A percentile compares a stretch with the other conserved stretches of the same genome.
phyloP scores from a whole-genome alignment of 2,329 filamentous ascomycete species.

The Davidsoniella eucalypti region DNA sequence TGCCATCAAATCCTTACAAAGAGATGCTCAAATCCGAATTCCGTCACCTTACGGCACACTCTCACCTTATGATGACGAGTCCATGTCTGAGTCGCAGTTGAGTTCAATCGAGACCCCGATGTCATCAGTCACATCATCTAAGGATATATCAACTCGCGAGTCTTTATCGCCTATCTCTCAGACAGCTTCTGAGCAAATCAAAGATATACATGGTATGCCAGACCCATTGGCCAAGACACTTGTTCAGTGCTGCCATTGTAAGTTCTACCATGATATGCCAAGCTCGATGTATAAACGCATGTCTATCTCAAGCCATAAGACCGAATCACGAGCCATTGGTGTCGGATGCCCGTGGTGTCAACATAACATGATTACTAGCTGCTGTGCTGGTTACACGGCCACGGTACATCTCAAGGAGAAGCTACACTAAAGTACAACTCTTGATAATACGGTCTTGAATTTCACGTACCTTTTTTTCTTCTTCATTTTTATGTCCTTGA shows the following conservation, averaged over 20 bases:
- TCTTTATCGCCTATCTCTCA: background rate
- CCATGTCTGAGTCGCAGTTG: conserved; percentile 2
- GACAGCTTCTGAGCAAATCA: background rate
- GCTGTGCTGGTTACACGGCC: conserved; percentile 53
- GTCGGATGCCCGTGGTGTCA: conserved; percentile 57
- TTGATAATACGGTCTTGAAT: no score
- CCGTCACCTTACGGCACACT: conserved; percentile 6
- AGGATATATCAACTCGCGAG: background rate
- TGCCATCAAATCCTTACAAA: background rate
- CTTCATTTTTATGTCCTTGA: no score
- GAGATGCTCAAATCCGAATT: background rate
- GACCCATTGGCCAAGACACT: conserved; percentile 44
- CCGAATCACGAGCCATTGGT: conserved; percentile 24
- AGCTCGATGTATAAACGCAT: conserved; percentile 48
- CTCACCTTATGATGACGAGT: conserved; percentile 9
- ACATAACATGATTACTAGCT: conserved; percentile 52
- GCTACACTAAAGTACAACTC: conserved; percentile 26
- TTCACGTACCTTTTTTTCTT: no score
- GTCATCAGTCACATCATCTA: conserved; percentile 1
- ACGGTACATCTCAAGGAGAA: conserved; percentile 50
- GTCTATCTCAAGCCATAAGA: conserved; percentile 28
- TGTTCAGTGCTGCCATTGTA: conserved; percentile 48
- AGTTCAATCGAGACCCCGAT: conserved; percentile 3
- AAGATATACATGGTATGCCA: conserved; percentile 1
- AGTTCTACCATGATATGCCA: conserved; percentile 50